Percentiles rank a stretch among this genome's conserved stretches.
These are phyloP conservation scores for Nakazawaea siamensis DNA, from an alignment of 805 yeast genomes.

Conservation along the genomic window DNA sequence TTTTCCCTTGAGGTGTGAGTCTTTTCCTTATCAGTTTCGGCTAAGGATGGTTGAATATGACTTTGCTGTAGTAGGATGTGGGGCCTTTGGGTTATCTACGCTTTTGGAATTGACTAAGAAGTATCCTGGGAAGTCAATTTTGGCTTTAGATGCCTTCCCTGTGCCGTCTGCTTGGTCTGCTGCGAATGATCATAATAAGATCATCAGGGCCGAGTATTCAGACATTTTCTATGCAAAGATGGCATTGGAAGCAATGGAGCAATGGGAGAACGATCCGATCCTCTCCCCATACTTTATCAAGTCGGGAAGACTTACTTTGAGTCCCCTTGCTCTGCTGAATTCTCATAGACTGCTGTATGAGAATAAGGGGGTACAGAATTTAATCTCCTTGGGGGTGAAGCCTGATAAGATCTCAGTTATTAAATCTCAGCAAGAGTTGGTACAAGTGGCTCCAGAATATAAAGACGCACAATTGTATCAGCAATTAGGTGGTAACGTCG, in stretches of 20 bases:
- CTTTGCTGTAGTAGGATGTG: conserved; percentile 21
- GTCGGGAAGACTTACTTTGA: conserved; percentile 23
- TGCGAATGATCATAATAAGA: conserved; percentile 24
- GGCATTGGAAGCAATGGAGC: conserved; percentile 21
- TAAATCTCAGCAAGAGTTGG: conserved; percentile 13
- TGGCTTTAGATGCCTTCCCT: conserved; percentile 19
- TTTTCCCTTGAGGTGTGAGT: no score
- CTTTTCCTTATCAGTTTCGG: no score
- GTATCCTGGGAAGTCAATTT: conserved; percentile 12
- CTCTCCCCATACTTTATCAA: conserved; percentile 16
- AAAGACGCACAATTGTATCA: conserved; percentile 13
- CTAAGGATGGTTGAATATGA: conserved; percentile 2
- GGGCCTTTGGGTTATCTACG: conserved; percentile 27
- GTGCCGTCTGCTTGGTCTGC: conserved; percentile 26
- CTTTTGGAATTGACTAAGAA: conserved; percentile 17
- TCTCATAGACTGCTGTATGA: conserved; percentile 20
- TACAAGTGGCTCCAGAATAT: conserved; percentile 15
- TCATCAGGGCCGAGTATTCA: conserved; percentile 24
- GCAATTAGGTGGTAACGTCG: conserved; percentile 9
- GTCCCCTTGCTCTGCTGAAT: conserved; percentile 17
- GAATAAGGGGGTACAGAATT: conserved; percentile 15
- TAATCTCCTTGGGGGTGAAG: conserved; percentile 17
- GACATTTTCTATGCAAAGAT: conserved; percentile 19
- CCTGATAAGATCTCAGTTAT: conserved; percentile 16
- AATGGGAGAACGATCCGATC: conserved; percentile 21